Percentiles rank a stretch among this genome's conserved stretches.
Conservation (phyloP, 2,329 filamentous ascomycete genomes). For the Geosmithia morbida region DNA sequence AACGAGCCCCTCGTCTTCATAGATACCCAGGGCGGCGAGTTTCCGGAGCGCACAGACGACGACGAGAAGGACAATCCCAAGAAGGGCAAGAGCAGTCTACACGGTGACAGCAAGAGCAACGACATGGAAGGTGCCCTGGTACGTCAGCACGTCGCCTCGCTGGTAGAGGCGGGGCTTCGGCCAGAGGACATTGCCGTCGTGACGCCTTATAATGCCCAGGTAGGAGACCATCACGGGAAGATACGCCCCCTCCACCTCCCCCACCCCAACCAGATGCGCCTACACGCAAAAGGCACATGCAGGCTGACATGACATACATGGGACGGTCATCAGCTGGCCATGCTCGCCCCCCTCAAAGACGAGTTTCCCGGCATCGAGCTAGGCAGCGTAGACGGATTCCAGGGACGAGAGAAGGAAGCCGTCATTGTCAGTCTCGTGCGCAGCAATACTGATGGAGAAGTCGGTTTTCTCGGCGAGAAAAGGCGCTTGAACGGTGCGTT, state of each 20-base stretch:
- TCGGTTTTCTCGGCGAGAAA: constrained; percentile 88
- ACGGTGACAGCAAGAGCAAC: constrained; percentile 68
- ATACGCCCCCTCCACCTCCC: no score
- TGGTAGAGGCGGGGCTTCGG: constrained; percentile 68
- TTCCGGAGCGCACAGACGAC: constrained; percentile 69
- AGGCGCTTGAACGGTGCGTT: constrained; percentile 74
- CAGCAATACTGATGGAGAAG: constrained; percentile 75
- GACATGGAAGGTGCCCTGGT: constrained; percentile 80
- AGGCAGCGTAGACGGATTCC: constrained; percentile 95
- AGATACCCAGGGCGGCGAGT: constrained; percentile 91
- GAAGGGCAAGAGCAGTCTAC: constrained; percentile 28
- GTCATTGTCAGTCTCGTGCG: constrained; percentile 88
- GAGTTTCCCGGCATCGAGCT: constrained; percentile 74
- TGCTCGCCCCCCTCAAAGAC: constrained; percentile 70
- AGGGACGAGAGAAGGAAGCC: constrained; percentile 93
- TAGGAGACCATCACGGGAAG: constrained; percentile 20
- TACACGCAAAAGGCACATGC: neutral
- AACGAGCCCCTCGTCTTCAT: constrained; percentile 80
- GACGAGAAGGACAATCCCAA: constrained; percentile 36
- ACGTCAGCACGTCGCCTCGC: constrained; percentile 55
- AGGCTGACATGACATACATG: constrained; percentile 1
- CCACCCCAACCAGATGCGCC: neutral
- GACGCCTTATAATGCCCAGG: constrained; percentile 92
- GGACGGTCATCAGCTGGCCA: constrained; percentile 41
- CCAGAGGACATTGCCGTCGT: constrained; percentile 83